Percentiles rank a stretch among this genome's conserved stretches.
phyloP scores from a whole-genome alignment of 805 yeast species.

The Spathaspora arborariae region DNA sequence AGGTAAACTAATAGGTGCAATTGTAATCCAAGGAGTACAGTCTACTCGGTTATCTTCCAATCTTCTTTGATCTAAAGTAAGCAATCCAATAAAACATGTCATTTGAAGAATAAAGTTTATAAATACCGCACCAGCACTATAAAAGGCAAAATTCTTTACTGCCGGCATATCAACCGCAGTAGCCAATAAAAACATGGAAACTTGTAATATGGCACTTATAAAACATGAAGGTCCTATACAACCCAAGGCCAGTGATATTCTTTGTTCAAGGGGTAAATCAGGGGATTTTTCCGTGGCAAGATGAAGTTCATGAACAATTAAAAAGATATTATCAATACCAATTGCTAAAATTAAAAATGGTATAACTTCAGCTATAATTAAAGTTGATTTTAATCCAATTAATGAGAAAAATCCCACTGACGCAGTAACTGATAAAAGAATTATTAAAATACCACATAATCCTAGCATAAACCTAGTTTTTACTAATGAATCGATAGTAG shows the following conservation, averaged over 20 bases:
- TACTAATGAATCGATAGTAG: conserved; percentile 27
- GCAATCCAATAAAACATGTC: conserved; percentile 73
- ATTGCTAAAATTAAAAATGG: conserved; percentile 91
- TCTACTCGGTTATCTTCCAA: conserved; percentile 59
- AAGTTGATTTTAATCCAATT: conserved; percentile 78
- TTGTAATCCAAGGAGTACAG: conserved; percentile 52
- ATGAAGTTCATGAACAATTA: conserved; percentile 76
- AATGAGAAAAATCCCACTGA: conserved; percentile 79
- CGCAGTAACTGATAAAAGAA: conserved; percentile 72
- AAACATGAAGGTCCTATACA: conserved; percentile 85
- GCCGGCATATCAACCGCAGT: conserved; percentile 92
- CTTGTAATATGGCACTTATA: conserved; percentile 72
- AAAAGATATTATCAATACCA: conserved; percentile 93
- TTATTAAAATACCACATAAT: conserved; percentile 77
- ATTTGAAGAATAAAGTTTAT: conserved; percentile 75
- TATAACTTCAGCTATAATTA: conserved; percentile 93
- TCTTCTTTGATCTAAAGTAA: conserved; percentile 64
- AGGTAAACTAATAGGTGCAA: conserved; percentile 12
- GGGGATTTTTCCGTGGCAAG: conserved; percentile 46
- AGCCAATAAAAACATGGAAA: conserved; percentile 76
- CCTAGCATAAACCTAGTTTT: conserved; percentile 74
- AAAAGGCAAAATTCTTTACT: conserved; percentile 86
- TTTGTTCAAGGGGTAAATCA: conserved; percentile 41
- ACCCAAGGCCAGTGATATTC: conserved; percentile 62
- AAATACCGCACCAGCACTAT: conserved; percentile 81